Conservation (phyloP, 345 rosid species). For the Gossypioides kirkii region DNA sequence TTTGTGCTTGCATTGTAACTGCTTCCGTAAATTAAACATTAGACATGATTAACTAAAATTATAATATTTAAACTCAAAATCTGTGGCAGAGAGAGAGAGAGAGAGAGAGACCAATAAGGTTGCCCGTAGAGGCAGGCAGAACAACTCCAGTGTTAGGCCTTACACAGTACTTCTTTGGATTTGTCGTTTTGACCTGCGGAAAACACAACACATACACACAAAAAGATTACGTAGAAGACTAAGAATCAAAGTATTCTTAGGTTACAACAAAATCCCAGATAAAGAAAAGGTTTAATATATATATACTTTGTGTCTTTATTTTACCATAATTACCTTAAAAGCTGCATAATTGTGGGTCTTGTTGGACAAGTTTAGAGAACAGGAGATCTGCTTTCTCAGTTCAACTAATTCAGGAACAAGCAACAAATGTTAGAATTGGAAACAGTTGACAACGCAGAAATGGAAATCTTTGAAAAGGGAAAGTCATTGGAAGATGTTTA, state of each 20-base stretch:
- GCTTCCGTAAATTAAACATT: not conserved
- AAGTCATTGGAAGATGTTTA: not conserved
- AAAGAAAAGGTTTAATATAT: not conserved
- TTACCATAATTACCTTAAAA: constrained; percentile 51
- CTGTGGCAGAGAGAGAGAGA: not conserved
- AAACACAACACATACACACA: constrained; percentile 12
- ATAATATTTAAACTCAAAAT: constrained; percentile 3
- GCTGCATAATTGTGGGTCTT: constrained; percentile 11
- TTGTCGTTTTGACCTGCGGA: constrained; percentile 74
- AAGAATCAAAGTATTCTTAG: not conserved
- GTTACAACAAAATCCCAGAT: not conserved
- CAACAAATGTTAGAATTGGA: not conserved
- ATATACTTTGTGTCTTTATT: not conserved
- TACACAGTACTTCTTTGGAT: constrained; percentile 84
- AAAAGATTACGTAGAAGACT: not conserved
- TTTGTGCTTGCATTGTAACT: constrained; percentile 98
- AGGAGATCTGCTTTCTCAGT: not conserved
- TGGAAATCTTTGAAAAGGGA: not conserved
- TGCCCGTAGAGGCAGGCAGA: constrained; percentile 63
- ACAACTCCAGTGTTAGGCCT: constrained; percentile 86
- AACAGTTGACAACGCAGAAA: not conserved
- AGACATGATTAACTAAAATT: not conserved
- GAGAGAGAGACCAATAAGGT: constrained; percentile 52
- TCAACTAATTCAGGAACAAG: not conserved
- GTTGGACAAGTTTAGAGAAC: not conserved